Evolutionary conservation across 192 early-diverging fungal genomes (phyloP), one percentile per base, ranked within the genome.

Genomic region (Podila verticillata): DNA sequence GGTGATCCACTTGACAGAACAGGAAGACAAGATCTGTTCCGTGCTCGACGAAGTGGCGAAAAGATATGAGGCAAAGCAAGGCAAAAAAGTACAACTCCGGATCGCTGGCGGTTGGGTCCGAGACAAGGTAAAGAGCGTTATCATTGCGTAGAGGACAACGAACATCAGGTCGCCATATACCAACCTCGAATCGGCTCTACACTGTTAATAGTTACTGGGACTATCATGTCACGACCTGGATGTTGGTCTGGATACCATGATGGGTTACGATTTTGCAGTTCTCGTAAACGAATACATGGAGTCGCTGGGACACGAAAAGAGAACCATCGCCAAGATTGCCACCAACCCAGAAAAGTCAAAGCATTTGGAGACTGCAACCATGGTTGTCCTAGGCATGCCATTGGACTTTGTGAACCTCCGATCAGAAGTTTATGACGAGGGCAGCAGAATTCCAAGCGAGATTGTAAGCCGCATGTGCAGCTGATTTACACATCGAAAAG

Each of bases 41-140:
- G 67, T 95, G 30, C 87, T 97, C 24, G 78, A 82, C 24, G 75
- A 77, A 7, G 92, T 93, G 7, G 89, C 91, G 4, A 74, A 88
- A 6, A 80, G 87, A 57, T 62, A 78, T 31, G 29, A 79, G 30
- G 71, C 86, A 39, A 84, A 89, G 20, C 75, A 79, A 31, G 67
- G 85, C 32, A 88, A 87, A 31, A 77, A 62, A 39, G 77, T 94
- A 68, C 84, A 89, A 24, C 88, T 97, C 49, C 88, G 98, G 19
- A 95, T 99, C 56, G 96, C 97, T 32, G 98, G 98, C 51, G 98
- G 98, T 17, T 99, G 97, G 98, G 98, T 99, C 39, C 89, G 98
- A 64, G 98, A 99, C 83, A 99, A 99, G 84, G 92, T 94, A 79
- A 30, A 39, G 5, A 4, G 2, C 19, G 62, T 29, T 56, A 39